Conservation (phyloP, 306 rosid genomes). For the Cucumis cinereus region DNA sequence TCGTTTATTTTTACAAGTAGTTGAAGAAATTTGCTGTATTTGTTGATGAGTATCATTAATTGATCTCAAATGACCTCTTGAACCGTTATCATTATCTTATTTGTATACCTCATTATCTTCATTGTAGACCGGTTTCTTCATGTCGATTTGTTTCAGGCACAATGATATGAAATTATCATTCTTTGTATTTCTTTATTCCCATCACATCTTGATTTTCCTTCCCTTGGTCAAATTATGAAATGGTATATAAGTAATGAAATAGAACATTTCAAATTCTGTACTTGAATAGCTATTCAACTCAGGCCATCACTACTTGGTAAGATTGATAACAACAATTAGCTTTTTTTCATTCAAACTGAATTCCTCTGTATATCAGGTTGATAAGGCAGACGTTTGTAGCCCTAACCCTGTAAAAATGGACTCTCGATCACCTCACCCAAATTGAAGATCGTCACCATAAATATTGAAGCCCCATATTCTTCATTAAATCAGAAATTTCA, state of each 20-base stretch:
- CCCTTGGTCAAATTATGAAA: too few species aligned
- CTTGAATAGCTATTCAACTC: background rate
- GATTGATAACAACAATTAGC: too few species aligned
- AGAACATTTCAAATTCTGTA: background rate
- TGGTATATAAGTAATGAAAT: too few species aligned
- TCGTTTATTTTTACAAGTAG: background rate
- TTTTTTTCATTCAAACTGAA: too few species aligned
- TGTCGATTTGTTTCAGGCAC: background rate
- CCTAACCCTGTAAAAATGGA: background rate
- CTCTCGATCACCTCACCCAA: background rate
- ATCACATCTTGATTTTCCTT: too few species aligned
- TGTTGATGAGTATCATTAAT: background rate
- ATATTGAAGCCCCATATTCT: background rate
- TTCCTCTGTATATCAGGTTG: background rate
- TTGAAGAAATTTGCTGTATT: background rate
- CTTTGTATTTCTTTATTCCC: too few species aligned
- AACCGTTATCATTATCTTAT: background rate
- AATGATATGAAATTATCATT: background rate
- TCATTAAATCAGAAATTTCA: background rate
- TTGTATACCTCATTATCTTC: too few species aligned
- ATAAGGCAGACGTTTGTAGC: background rate
- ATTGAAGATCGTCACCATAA: background rate
- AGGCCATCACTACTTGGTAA: too few species aligned
- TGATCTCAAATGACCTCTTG: background rate
- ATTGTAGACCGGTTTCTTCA: background rate